Conservation (phyloP, 2,329 filamentous ascomycete genomes). For the Botrytis medusae region DNA sequence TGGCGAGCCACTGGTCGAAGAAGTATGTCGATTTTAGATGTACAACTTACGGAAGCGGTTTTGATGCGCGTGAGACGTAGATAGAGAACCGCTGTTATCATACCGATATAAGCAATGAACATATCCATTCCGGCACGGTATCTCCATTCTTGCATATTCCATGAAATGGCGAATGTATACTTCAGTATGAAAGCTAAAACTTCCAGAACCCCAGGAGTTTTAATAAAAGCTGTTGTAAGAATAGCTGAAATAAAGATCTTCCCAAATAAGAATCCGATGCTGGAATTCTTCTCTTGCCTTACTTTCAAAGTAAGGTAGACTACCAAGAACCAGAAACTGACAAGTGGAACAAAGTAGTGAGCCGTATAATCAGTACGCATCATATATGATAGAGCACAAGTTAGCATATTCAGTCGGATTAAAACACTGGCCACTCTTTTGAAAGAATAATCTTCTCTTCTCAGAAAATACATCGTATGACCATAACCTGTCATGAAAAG, state of each 20-base stretch:
- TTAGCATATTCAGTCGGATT: conserved; percentile 58
- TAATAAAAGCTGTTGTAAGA: conserved; percentile 43
- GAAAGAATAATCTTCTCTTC: conserved; percentile 56
- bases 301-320: conserved; percentile 53
- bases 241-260: conserved; percentile 51
- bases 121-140: conserved; percentile 54
- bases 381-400: conserved; percentile 52
- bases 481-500: conserved; percentile 64
- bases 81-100: conserved; percentile 49
- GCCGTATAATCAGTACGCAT: conserved; percentile 56
- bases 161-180: conserved; percentile 48
- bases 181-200: conserved; percentile 42
- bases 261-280: conserved; percentile 44
- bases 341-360: conserved; percentile 60
- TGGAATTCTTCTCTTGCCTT: conserved; percentile 45
- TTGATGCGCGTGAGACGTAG: conserved; percentile 39
- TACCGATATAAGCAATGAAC: conserved; percentile 56
- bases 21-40: conserved; percentile 30
- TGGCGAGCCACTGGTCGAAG: conserved; percentile 26
- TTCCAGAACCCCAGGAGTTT: conserved; percentile 46
- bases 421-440: conserved; percentile 53
- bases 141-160: conserved; percentile 50
- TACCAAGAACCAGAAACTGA: conserved; percentile 62
- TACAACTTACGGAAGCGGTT: conserved; percentile 29
- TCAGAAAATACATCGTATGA: conserved; percentile 59